Conservation (phyloP, 176 grass and related monocot genomes). For the Oryza nivara region DNA sequence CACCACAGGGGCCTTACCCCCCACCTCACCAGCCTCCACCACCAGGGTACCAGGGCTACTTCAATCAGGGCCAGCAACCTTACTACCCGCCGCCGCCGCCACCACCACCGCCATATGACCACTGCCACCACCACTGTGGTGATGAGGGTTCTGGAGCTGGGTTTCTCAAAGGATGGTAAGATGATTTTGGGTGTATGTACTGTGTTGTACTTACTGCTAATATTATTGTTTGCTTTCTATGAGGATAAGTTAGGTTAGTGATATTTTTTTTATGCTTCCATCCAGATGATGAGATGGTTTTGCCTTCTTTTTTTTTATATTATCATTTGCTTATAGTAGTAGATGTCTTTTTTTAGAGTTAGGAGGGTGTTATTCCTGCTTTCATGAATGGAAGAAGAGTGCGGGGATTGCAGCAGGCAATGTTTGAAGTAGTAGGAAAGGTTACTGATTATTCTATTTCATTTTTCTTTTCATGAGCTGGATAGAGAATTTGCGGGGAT, state of each 20-base stretch:
- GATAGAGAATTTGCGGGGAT: neutral
- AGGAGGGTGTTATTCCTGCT: neutral
- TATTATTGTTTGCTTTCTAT: neutral
- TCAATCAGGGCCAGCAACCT: constrained; percentile 40
- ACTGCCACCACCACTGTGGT: neutral
- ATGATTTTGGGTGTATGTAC: neutral
- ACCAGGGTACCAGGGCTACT: constrained; percentile 52
- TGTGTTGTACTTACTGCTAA: neutral
- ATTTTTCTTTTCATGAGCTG: neutral
- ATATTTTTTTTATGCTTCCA: neutral
- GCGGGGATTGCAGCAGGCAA: too few species aligned
- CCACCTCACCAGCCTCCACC: constrained; percentile 35
- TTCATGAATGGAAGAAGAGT: neutral
- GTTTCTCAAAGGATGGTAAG: constrained; percentile 56
- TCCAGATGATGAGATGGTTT: neutral
- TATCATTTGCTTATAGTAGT: neutral
- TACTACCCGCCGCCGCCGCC: constrained; percentile 30
- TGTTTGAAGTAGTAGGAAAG: too few species aligned
- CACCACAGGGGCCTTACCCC: constrained; percentile 33
- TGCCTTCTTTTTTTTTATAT: too few species aligned
- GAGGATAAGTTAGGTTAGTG: neutral
- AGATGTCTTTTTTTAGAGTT: neutral
- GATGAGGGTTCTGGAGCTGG: constrained; percentile 6
- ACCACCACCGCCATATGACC: neutral
- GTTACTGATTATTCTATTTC: neutral